Percentiles rank a stretch among this genome's conserved stretches.
Evolutionary conservation across 169 alveolate genomes (phyloP).

Genomic region (Ichthyophthirius multifiliis): DNA sequence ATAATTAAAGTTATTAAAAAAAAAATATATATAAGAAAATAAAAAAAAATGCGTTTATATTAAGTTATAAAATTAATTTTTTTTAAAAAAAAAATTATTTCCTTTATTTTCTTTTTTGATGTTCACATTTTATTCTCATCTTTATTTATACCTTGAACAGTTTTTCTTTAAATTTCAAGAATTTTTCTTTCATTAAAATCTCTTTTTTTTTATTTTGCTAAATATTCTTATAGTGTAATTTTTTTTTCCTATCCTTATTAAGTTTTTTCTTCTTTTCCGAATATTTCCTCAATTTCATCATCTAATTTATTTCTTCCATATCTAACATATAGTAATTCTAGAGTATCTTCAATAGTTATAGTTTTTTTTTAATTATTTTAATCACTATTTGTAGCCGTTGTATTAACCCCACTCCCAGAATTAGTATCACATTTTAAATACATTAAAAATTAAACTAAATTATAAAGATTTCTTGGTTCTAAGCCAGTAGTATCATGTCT

Average conservation of each 20-base stretch:
- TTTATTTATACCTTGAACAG: not conserved
- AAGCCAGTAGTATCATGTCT: slow-evolving; percentile 85
- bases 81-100: too few species aligned
- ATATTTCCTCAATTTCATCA: slow-evolving; percentile 87
- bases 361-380: slow-evolving; percentile 53
- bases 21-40: too few species aligned
- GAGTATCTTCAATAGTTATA: slow-evolving; percentile 91
- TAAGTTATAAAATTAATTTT: too few species aligned
- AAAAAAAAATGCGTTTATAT: too few species aligned
- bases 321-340: slow-evolving; percentile 89
- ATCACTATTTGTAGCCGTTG: not conserved
- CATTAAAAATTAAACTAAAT: slow-evolving; percentile 90
- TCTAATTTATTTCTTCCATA: slow-evolving; percentile 86
- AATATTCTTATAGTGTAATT: slow-evolving; percentile 74
- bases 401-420: not conserved
- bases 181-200: slow-evolving; percentile 58
- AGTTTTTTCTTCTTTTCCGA: slow-evolving; percentile 80
- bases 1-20: too few species aligned
- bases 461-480: slow-evolving; percentile 90
- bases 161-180: slow-evolving; percentile 32
- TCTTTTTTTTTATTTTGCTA: slow-evolving; percentile 64
- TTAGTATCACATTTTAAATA: slow-evolving; percentile 75
- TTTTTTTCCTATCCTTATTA: slow-evolving; percentile 80
- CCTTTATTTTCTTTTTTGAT: too few species aligned
- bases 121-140: too few species aligned